Percentiles rank a stretch among this genome's conserved stretches.
Evolutionary conservation across 2,329 filamentous ascomycete species (phyloP).

Genomic region (Fusarium nanum): DNA sequence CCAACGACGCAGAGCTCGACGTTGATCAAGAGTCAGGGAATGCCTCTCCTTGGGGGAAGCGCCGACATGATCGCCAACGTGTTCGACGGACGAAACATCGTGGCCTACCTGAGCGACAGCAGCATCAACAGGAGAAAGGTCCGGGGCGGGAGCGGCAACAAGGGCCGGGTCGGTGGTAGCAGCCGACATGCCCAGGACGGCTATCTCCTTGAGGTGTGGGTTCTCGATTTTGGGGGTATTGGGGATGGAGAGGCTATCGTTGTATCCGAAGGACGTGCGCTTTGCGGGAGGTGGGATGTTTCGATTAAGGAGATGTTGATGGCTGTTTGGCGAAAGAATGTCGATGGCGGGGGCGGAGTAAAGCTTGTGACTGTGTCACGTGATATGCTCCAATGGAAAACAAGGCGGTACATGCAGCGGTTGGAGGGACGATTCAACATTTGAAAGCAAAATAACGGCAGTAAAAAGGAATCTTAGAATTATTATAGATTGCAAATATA

Average conservation of each 20-base stretch:
- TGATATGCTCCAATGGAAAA: conserved; percentile 28
- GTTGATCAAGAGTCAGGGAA: conserved; percentile 71
- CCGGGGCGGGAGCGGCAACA: conserved; percentile 49
- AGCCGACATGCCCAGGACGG: conserved; percentile 52
- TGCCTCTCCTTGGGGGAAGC: conserved; percentile 62
- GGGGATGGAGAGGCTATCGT: conserved; percentile 52
- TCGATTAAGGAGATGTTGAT: conserved; percentile 52
- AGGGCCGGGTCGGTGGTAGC: conserved; percentile 55
- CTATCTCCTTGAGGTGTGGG: conserved; percentile 48
- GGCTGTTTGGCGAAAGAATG: conserved; percentile 43
- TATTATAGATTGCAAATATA: background rate
- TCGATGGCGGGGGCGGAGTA: conserved; percentile 48
- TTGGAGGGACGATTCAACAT: conserved; percentile 8
- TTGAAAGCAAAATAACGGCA: background rate
- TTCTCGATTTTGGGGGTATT: conserved; percentile 47
- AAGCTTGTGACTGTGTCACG: conserved; percentile 25
- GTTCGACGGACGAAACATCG: conserved; percentile 31
- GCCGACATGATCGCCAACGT: conserved; percentile 16
- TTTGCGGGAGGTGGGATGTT: conserved; percentile 49
- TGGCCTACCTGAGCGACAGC: conserved; percentile 38
- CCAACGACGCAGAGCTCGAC: conserved; percentile 69
- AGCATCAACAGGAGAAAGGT: conserved; percentile 45
- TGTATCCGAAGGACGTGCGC: conserved; percentile 53
- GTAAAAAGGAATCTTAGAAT: background rate
- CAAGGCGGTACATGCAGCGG: conserved; percentile 5